phyloP scores from a whole-genome alignment of 306 rosid genomes.

The Herpetospermum pedunculosum region DNA sequence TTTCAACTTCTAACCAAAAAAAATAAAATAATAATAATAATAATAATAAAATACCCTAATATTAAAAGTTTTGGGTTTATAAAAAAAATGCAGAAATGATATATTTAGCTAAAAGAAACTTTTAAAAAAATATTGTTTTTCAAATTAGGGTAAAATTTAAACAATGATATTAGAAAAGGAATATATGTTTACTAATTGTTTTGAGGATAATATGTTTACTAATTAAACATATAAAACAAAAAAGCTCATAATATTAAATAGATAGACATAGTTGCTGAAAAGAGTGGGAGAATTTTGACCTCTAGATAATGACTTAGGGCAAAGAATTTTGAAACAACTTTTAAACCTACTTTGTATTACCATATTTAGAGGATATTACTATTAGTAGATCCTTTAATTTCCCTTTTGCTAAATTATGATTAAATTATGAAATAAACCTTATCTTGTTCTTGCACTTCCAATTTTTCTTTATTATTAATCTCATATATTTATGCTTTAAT shows the following conservation, averaged over 20 bases:
- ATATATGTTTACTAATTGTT: no score
- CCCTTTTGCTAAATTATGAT: neutral
- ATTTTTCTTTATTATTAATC: neutral
- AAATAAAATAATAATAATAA: no score
- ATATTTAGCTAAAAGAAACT: no score
- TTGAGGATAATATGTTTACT: neutral
- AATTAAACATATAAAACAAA: neutral
- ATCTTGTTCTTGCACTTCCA: neutral
- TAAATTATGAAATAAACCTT: neutral
- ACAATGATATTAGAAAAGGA: neutral
- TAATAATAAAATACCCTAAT: no score
- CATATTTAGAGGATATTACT: neutral
- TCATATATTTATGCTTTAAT: neutral
- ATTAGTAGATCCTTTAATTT: neutral
- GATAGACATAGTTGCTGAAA: neutral
- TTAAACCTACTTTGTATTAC: neutral
- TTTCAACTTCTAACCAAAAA: no score
- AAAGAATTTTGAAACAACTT: neutral
- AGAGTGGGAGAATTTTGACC: neutral
- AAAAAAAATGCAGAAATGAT: no score
- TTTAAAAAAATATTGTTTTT: neutral
- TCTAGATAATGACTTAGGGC: neutral
- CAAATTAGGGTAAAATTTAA: neutral
- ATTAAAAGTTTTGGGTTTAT: no score
- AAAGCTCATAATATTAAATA: neutral